Base-by-base conservation (phyloP, 139 green algal species). In the Coelastrella sp. region DNA sequence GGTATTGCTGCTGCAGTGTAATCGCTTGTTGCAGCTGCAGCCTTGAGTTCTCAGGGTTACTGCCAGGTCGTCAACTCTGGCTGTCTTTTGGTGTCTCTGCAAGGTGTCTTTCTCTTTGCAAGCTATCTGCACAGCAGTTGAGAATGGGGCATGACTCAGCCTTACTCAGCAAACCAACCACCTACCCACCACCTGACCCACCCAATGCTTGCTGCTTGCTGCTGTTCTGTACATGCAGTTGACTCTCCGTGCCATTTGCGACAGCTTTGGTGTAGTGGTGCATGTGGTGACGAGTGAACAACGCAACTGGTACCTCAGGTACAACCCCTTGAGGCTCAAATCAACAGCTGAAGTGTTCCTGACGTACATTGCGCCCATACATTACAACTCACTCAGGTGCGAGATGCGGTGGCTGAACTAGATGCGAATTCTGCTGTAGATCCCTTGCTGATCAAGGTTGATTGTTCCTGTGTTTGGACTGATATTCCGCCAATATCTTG, bases 161-260 rank as follows among this genome's bases (percentile, higher is more conserved):
- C 32, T 47, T 47, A 32, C 13, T 11, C 16, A 16, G 71, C 19
- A 32, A 4, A 80, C 7, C 74, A 16, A 47, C 32, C 74, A 80
- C 11, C 7, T 59, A 16, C 22, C 74, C 7, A 58, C 19, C 11
- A 10, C 8, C 11, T 71, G 61, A 10, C 61, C 61, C 11, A 13
- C 61, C 8, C 11, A 19, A 13, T n/a, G 13, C 17, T n/a, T 84
- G 10, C 16, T 73, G 23, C 75, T 32, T 54, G 14, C 60, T 60
- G 10, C 10, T 60, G 59, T 61, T 59, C 58, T 73, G 58, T 73
- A 17, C 57, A n/a, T 86, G n/a, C 65, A 87, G 82, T 73, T 87
- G 65, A 87, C 82, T 78, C 90, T 94, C 82, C 89, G 92, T 5
- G 92, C 92, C 0, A 83, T 95, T 73, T 89, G 83, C 7, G 91